Conservation (phyloP, 2,329 filamentous ascomycete genomes). For the Sclerotinia glacialis region DNA sequence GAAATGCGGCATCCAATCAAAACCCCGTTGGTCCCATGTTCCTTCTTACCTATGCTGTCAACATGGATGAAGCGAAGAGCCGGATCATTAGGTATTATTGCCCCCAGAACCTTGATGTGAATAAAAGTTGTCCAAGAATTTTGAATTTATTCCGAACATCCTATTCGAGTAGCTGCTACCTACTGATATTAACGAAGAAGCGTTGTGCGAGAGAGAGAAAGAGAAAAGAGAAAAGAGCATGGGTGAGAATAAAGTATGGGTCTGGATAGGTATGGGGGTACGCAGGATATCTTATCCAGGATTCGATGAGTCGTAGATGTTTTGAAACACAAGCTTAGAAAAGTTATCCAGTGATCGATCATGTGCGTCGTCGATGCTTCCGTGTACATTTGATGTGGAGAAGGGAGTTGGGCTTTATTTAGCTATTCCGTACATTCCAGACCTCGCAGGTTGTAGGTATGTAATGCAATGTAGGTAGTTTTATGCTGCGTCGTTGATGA, state of each 20-base stretch:
- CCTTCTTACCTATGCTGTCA: not conserved
- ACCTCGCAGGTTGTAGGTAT: too few species aligned
- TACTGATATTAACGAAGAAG: too few species aligned
- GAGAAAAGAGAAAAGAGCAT: too few species aligned
- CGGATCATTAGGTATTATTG: too few species aligned
- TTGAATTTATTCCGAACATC: not conserved
- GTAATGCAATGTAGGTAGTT: too few species aligned
- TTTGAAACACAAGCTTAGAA: not conserved
- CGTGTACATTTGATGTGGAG: constrained; percentile 14
- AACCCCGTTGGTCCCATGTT: fast-evolving
- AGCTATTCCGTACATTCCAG: too few species aligned
- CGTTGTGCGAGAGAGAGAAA: too few species aligned
- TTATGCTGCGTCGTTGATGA: too few species aligned
- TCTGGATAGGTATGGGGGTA: not conserved
- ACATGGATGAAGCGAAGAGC: not conserved
- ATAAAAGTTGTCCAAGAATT: not conserved
- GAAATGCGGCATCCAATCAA: not conserved
- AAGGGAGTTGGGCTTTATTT: too few species aligned
- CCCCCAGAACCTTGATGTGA: not conserved
- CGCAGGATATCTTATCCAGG: not conserved
- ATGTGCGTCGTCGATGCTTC: not conserved
- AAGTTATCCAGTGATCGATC: not conserved
- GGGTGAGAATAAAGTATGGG: not conserved
- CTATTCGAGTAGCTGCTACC: too few species aligned
- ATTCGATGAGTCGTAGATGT: constrained; percentile 1